A percentile compares a stretch with the other conserved stretches of the same genome.
phyloP scores from a whole-genome alignment of 345 rosid species.

The Bruguiera gymnorhiza region DNA sequence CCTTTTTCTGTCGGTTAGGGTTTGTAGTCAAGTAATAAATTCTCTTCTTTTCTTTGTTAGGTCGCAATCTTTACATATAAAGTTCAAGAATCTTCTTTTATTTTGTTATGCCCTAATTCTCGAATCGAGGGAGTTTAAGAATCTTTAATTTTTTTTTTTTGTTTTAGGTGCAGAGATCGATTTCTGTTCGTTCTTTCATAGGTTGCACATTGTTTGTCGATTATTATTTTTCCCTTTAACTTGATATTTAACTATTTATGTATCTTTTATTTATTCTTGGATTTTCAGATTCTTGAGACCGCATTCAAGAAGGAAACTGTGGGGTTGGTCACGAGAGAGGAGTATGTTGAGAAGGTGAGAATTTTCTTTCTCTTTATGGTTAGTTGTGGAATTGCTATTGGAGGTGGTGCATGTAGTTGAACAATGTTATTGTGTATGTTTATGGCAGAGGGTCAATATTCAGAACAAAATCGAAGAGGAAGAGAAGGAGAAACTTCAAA shows the following conservation, averaged over 20 bases:
- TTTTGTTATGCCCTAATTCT: too few relatives aligned
- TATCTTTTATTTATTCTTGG: background rate
- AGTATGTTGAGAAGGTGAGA: slow-evolving; percentile 95
- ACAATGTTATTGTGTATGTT: background rate
- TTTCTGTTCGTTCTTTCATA: too few relatives aligned
- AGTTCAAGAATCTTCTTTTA: too few relatives aligned
- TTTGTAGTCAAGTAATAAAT: background rate
- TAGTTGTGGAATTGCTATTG: background rate
- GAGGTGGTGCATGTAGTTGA: background rate
- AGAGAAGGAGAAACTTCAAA: slow-evolving; percentile 94
- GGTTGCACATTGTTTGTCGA: too few relatives aligned
- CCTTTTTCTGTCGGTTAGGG: background rate
- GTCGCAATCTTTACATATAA: too few relatives aligned
- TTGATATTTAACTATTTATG: background rate
- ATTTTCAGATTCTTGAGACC: slow-evolving; percentile 76
- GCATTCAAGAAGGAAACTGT: slow-evolving; percentile 99
- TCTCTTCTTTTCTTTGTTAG: too few relatives aligned
- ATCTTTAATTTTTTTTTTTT: too few relatives aligned
- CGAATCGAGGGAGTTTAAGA: too few relatives aligned
- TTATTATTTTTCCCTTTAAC: background rate
- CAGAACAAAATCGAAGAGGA: slow-evolving; percentile 92
- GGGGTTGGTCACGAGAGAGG: slow-evolving; percentile 93
- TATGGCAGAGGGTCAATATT: slow-evolving; percentile 79
- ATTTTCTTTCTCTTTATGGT: background rate
- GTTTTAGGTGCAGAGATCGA: too few relatives aligned